These are phyloP conservation scores for Tolypocladium endophyticum DNA, from an alignment of 2,329 filamentous ascomycete genomes.

Conservation along the genomic window DNA sequence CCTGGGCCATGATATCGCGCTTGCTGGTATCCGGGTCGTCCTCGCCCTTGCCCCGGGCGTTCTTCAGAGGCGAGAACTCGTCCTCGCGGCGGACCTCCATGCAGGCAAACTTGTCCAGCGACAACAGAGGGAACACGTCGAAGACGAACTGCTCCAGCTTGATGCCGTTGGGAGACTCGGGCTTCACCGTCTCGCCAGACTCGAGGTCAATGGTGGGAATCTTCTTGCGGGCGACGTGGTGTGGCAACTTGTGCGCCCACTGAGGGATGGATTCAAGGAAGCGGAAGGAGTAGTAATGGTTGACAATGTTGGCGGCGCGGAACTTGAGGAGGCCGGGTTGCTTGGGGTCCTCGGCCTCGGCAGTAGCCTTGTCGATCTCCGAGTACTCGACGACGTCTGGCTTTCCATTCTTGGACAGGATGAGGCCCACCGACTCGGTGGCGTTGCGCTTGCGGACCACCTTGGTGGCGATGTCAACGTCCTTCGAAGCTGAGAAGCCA, in stretches of 20 bases:
- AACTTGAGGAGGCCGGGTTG: conserved; percentile 80
- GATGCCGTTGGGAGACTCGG: conserved; percentile 91
- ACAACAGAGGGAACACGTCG: conserved; percentile 86
- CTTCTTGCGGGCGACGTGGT: conserved; percentile 98
- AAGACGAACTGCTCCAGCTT: conserved; percentile 99
- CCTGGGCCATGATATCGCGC: conserved; percentile 81
- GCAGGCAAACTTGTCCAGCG: conserved; percentile 82
- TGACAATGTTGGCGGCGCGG: conserved; percentile 97
- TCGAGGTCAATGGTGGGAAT: conserved; percentile 75
- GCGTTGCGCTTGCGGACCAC: conserved; percentile 98
- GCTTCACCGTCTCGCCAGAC: conserved; percentile 74
- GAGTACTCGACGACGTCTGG: conserved; percentile 98
- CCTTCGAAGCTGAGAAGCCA: conserved; percentile 77
- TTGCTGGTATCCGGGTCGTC: conserved; percentile 93
- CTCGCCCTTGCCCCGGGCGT: conserved; percentile 71
- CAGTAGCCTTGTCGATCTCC: conserved; percentile 83
- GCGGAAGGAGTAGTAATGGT: conserved; percentile 96
- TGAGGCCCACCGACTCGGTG: conserved; percentile 90
- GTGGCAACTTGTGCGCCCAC: conserved; percentile 78
- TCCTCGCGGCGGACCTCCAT: conserved; percentile 95
- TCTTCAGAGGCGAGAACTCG: conserved; percentile 97
- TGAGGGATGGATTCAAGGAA: conserved; percentile 86
- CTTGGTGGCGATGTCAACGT: conserved; percentile 95
- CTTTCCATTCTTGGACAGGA: conserved; percentile 88
- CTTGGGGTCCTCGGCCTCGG: conserved; percentile 76